Evolutionary conservation across 2,329 filamentous ascomycete species (phyloP).

Genomic region (Hypoxylon sp.): DNA sequence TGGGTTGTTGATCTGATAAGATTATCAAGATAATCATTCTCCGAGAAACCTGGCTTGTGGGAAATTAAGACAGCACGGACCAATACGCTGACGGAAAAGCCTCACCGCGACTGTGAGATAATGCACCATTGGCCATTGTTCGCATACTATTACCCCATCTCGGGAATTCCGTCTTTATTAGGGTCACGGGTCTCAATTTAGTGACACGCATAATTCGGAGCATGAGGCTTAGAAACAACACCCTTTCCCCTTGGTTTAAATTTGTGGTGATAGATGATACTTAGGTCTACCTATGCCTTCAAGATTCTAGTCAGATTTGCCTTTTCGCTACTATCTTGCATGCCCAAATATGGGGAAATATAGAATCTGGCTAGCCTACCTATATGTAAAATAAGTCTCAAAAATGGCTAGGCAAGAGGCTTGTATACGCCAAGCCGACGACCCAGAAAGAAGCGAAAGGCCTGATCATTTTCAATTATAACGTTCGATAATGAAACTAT

Average conservation of each 20-base stretch:
- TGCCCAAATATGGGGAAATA: background rate
- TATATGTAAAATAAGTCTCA: too few relatives aligned
- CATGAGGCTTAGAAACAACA: background rate
- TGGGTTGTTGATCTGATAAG: conserved; percentile 38
- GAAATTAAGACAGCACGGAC: conserved; percentile 14
- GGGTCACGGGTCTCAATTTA: background rate
- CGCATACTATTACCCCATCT: background rate
- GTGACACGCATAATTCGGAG: background rate
- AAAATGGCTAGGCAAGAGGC: background rate
- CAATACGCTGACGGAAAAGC: conserved; percentile 6
- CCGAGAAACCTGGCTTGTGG: conserved; percentile 6
- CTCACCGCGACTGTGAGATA: background rate
- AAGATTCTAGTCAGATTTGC: background rate
- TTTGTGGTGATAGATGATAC: background rate
- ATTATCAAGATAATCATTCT: conserved; percentile 15
- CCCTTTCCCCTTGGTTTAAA: background rate
- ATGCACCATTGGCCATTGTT: too few relatives aligned
- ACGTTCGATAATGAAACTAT: too few relatives aligned
- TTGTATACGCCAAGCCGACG: background rate
- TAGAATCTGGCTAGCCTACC: background rate
- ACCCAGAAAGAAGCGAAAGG: background rate
- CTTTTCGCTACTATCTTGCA: background rate
- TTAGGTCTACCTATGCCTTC: background rate
- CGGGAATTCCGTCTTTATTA: background rate
- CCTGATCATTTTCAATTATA: background rate